Percentiles rank a stretch among this genome's conserved stretches.
Conservation (phyloP, 768 basidiomycete species). For the Amanita exitialis region DNA sequence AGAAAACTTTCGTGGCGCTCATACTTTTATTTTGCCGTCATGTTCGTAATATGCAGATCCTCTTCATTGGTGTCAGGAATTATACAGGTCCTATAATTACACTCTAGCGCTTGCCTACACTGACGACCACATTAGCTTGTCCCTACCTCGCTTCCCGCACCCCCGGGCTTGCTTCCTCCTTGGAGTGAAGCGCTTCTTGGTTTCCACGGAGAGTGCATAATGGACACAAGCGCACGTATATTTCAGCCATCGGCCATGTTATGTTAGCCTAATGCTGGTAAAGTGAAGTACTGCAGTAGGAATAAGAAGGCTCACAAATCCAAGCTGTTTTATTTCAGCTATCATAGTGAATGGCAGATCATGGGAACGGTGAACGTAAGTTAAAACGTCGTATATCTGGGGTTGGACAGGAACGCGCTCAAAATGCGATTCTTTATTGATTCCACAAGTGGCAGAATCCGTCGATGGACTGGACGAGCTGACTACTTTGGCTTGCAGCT, state of each 20-base stretch:
- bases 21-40: no score
- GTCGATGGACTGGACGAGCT: background rate
- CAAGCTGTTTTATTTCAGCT: conserved; percentile 41
- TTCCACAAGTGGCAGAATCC: conserved; percentile 12
- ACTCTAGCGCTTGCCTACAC: background rate
- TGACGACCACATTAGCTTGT: background rate
- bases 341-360: conserved; percentile 44
- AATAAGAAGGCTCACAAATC: conserved; percentile 38
- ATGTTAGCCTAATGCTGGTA: conserved; percentile 37
- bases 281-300: background rate
- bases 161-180: background rate
- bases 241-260: conserved; percentile 69
- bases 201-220: conserved; percentile 21
- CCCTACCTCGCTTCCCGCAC: background rate
- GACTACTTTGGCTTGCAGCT: conserved; percentile 2
- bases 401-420: conserved; percentile 55
- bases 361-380: conserved; percentile 56
- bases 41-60: no score
- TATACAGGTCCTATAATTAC: background rate
- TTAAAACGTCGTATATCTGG: conserved; percentile 61
- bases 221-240: conserved; percentile 55
- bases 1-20: no score
- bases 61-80: background rate
- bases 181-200: conserved; percentile 3
- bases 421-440: conserved; percentile 25